A percentile compares a stretch with the other conserved stretches of the same genome.
phyloP scores from a whole-genome alignment of 331 rosid genomes.

The Telfairia occidentalis region DNA sequence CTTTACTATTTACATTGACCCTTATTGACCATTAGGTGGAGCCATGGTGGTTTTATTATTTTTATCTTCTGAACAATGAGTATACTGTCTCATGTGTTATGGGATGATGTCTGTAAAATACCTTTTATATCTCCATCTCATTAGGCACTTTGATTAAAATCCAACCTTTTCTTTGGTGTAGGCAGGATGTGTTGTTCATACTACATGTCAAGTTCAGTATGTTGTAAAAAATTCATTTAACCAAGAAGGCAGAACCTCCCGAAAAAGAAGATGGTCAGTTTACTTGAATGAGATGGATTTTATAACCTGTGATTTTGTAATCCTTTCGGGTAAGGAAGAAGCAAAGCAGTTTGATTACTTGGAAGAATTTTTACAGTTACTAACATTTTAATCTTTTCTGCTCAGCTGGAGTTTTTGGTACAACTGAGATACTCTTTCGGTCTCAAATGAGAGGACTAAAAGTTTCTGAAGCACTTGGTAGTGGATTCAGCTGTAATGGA shows the following conservation, averaged over 20 bases:
- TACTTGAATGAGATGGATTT: conserved; percentile 26
- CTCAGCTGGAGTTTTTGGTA: conserved; percentile 29
- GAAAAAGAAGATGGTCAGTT: conserved; percentile 26
- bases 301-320: conserved; percentile 22
- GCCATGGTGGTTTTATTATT: too few relatives aligned
- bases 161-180: conserved; percentile 11
- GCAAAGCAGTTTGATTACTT: not conserved
- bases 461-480: conserved; percentile 25
- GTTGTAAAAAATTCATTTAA: conserved; percentile 13
- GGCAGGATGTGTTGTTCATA: conserved; percentile 24
- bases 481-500: conserved; percentile 33
- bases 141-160: not conserved
- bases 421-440: conserved; percentile 27
- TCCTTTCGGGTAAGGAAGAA: conserved; percentile 22
- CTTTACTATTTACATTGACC: too few relatives aligned
- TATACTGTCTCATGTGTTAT: not conserved
- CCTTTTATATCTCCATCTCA: not conserved
- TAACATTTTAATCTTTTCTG: not conserved
- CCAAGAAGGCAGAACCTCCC: conserved; percentile 11
- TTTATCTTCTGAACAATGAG: not conserved
- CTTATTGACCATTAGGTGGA: too few relatives aligned
- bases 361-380: not conserved
- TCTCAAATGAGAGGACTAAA: conserved; percentile 31
- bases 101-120: not conserved
- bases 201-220: conserved; percentile 17